A percentile compares a stretch with the other conserved stretches of the same genome.
Evolutionary conservation across 495 filamentous ascomycete genomes (phyloP).

Genomic region (Aspergillus carlsbadensis): DNA sequence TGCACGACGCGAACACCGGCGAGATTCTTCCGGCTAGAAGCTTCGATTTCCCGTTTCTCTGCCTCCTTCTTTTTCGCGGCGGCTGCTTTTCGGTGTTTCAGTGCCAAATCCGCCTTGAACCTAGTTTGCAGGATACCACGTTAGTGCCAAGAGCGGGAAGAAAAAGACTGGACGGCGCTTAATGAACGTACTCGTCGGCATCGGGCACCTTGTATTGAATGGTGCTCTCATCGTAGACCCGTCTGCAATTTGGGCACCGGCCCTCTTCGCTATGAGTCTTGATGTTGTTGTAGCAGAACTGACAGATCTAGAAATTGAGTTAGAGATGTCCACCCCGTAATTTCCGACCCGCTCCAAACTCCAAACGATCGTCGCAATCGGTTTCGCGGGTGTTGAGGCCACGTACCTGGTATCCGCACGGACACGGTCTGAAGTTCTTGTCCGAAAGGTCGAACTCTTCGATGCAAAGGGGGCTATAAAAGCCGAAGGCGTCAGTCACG

Average conservation of each 20-base stretch:
- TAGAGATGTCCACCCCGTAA: not conserved
- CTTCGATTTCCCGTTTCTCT: conserved; percentile 93
- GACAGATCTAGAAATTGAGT: conserved; percentile 71
- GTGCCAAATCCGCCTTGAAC: conserved; percentile 82
- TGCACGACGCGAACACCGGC: conserved; percentile 93
- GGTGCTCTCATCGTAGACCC: conserved; percentile 91
- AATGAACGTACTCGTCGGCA: conserved; percentile 73
- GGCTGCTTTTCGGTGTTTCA: conserved; percentile 88
- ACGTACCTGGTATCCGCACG: conserved; percentile 94
- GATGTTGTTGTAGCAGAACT: conserved; percentile 99
- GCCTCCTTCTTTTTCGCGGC: conserved; percentile 91
- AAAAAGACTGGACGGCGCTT: not conserved
- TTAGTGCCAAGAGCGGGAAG: conserved; percentile 26
- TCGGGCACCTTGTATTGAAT: conserved; percentile 95
- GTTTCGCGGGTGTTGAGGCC: not conserved
- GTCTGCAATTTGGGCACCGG: conserved; percentile 91
- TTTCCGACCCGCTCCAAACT: not conserved
- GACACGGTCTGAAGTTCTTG: conserved; percentile 95
- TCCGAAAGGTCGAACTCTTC: conserved; percentile 98
- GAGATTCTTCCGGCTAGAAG: conserved; percentile 89
- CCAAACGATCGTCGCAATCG: not conserved
- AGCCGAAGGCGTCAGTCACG: conserved; percentile 19
- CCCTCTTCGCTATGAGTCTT: conserved; percentile 89
- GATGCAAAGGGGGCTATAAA: conserved; percentile 87
- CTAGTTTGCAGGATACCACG: conserved; percentile 28